These are phyloP conservation scores for Amaranthus hypochondriacus DNA, from an alignment of 148 eudicot genomes.

Conservation along the genomic window DNA sequence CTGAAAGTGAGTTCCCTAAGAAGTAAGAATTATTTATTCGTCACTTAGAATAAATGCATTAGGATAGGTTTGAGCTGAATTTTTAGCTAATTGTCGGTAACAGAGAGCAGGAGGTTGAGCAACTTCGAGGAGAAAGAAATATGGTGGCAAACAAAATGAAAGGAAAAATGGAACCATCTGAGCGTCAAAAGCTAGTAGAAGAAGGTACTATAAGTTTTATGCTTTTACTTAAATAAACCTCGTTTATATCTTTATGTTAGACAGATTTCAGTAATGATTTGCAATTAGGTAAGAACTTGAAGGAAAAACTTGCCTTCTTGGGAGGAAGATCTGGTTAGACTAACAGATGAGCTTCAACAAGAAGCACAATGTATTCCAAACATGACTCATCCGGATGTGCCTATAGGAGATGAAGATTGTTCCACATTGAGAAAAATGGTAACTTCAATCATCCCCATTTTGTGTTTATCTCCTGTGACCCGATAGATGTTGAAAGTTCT, in stretches of 20 bases:
- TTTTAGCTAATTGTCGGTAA: conserved; percentile 69
- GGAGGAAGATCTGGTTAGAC: conserved; percentile 74
- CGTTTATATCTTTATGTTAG: background rate
- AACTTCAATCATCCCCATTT: conserved; percentile 3
- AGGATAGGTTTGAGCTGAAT: conserved; percentile 36
- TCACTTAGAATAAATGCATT: conserved; percentile 4
- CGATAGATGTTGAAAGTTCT: background rate
- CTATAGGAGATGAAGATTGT: conserved; percentile 75
- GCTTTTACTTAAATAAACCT: background rate
- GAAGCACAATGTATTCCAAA: conserved; percentile 94
- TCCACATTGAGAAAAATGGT: conserved; percentile 70
- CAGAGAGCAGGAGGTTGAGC: conserved; percentile 98
- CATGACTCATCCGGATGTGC: conserved; percentile 94
- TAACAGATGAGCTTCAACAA: conserved; percentile 83
- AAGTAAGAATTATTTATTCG: background rate
- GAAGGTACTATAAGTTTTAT: conserved; percentile 49
- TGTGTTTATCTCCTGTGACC: conserved; percentile 2
- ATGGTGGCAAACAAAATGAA: conserved; percentile 93
- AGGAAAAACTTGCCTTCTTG: conserved; percentile 63
- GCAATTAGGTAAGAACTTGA: conserved; percentile 64
- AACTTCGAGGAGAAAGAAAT: conserved; percentile 85
- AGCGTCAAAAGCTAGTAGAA: conserved; percentile 83
- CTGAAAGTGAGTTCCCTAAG: background rate
- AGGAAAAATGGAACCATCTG: conserved; percentile 68
- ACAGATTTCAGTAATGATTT: conserved; percentile 9